Base-by-base conservation (phyloP, 2,329 filamentous ascomycete genomes). In the Diplodia seriata region DNA sequence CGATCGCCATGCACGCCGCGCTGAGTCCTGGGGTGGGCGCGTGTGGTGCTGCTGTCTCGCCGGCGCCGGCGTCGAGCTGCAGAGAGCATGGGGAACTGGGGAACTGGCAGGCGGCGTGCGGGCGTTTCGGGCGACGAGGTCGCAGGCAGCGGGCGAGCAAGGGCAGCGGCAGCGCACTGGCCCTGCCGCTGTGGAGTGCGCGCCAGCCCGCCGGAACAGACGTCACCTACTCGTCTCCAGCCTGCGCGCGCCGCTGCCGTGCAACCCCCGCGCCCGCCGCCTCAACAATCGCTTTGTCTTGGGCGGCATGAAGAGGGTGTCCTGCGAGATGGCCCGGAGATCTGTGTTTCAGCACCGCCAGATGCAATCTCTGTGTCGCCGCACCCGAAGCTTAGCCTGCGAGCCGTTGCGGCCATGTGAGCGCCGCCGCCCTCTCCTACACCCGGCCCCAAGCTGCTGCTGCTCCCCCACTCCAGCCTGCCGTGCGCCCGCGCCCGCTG, bases 281-380 rank as follows among this genome's bases (percentile, higher is more conserved):
- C 56, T 49, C 56, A 61, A 61, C 56, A 61, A 61, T 61, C 56
- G 56, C 56, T 61, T 61, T 61, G 56, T 61, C 40, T 47, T 12
- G 15, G 26, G 56, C 33, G 9, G 33, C 56, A 61, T 61, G 56
- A 61, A 61, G 56, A 61, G 56, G 56, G 56, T 47, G 55, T 43
- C 26, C 54, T 56, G 55, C 38, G 20, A 43, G 55, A 59, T 59
- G 55, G 38, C 56, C 56, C 26, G 38, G 15, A 61, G 56, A 61
- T 61, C 56, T 61, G 56, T 61, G 56, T 61, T 49, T 49, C 56
- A 61, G 56, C 56, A 8, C 56, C 56, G 56, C 56, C 40, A 59
- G 56, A 49, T 49, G 29, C 23, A 36, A 61, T 61, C 56, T 61
- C 56, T 61, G 56, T 61, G 56, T 61, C 55, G 56, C 40, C 56